Evolutionary conservation across 1,284 basidiomycete species (phyloP).

Genomic region (Heliocybe sulcata): DNA sequence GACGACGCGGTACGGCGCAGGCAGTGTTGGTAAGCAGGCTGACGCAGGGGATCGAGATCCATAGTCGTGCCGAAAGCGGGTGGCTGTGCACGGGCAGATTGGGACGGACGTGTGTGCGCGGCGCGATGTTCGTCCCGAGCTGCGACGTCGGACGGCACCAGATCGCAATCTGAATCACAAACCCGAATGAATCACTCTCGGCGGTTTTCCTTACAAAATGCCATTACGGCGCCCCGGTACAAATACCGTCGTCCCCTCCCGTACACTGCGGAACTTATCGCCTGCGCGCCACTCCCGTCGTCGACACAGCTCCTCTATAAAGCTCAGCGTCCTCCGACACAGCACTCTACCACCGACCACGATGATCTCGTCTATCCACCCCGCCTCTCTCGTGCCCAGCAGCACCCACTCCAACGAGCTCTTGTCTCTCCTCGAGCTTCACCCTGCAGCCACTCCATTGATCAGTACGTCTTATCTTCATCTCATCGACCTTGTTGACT

Average conservation of each 20-base stretch:
- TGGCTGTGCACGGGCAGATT: background rate
- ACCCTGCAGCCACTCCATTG: background rate
- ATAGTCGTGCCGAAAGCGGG: background rate
- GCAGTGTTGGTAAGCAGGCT: background rate
- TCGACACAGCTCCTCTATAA: too few relatives aligned
- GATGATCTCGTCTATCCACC: background rate
- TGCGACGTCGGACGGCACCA: too few relatives aligned
- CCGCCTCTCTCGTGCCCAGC: background rate
- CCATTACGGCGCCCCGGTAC: too few relatives aligned
- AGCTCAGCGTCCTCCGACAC: background rate
- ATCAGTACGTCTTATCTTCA: background rate
- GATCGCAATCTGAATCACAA: too few relatives aligned
- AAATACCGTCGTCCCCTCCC: too few relatives aligned
- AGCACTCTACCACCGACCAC: background rate
- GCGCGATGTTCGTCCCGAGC: too few relatives aligned
- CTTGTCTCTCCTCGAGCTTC: background rate
- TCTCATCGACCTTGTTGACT: conserved; percentile 4
- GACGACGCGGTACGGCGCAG: background rate
- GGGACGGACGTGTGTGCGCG: too few relatives aligned
- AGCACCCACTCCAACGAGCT: background rate
- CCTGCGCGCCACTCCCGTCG: too few relatives aligned
- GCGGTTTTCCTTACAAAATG: too few relatives aligned
- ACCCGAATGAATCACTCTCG: too few relatives aligned
- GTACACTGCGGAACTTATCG: too few relatives aligned
- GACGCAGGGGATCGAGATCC: background rate